A percentile compares a stretch with the other conserved stretches of the same genome.
Conservation (phyloP, 768 basidiomycete genomes). For the Phlebiopsis flavidoalba region DNA sequence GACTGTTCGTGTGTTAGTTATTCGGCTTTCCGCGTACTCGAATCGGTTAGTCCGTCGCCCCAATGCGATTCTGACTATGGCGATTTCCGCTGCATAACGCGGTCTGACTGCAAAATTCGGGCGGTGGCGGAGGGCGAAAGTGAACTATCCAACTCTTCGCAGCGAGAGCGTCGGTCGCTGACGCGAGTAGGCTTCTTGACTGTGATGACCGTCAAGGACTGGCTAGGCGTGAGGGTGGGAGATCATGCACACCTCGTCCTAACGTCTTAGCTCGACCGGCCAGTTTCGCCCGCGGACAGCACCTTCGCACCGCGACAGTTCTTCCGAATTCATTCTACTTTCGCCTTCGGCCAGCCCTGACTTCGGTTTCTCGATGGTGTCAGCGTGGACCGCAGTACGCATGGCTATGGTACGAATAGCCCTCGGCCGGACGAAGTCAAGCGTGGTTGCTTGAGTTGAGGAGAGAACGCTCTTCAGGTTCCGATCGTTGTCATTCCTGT, state of each 20-base stretch:
- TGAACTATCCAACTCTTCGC: too few species aligned
- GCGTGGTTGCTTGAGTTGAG: slow-evolving; percentile 60
- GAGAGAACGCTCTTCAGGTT: slow-evolving; percentile 65
- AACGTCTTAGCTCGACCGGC: slow-evolving; percentile 74
- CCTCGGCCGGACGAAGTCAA: slow-evolving; percentile 84
- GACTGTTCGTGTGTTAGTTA: too few species aligned
- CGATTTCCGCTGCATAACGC: too few species aligned
- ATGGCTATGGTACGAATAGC: slow-evolving; percentile 99
- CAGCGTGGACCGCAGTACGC: slow-evolving; percentile 92
- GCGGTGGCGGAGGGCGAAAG: too few species aligned
- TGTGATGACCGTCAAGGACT: too few species aligned
- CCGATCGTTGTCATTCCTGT: slow-evolving; percentile 98
- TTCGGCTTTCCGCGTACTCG: too few species aligned
- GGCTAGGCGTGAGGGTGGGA: slow-evolving; percentile 92
- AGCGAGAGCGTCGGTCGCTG: too few species aligned
- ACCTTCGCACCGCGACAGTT: slow-evolving; percentile 96
- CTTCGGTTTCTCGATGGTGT: slow-evolving; percentile 95
- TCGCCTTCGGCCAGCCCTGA: slow-evolving; percentile 96
- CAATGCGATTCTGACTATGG: too few species aligned
- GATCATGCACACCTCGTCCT: slow-evolving; percentile 93
- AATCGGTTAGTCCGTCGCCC: too few species aligned
- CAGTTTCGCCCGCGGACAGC: slow-evolving; percentile 51
- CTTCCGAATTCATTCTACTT: slow-evolving; percentile 99
- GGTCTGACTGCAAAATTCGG: too few species aligned
- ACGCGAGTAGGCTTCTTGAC: too few species aligned